phyloP scores from a whole-genome alignment of 305 asterid species.

The Caryopteris hybrid region DNA sequence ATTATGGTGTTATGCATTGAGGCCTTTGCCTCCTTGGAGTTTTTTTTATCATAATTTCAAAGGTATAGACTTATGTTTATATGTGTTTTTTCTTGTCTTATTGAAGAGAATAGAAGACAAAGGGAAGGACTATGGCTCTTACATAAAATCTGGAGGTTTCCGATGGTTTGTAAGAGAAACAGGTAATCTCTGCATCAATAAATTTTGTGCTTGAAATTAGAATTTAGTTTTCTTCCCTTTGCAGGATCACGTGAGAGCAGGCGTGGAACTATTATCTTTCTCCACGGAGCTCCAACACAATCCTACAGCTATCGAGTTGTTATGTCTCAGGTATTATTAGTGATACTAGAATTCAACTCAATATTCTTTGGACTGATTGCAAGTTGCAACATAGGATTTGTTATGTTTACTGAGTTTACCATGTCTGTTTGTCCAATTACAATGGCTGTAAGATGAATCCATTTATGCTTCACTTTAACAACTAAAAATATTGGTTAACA shows the following conservation, averaged over 20 bases:
- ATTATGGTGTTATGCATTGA: background rate
- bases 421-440: background rate
- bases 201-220: slow-evolving; percentile 8
- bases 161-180: slow-evolving; percentile 98
- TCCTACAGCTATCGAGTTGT: slow-evolving; percentile 91
- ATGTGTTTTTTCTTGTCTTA: background rate
- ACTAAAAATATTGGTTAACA: no score
- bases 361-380: background rate
- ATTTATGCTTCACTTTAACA: background rate
- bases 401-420: no score
- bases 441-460: background rate
- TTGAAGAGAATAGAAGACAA: slow-evolving; percentile 81
- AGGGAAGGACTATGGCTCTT: slow-evolving; percentile 77
- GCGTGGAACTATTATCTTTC: slow-evolving; percentile 77
- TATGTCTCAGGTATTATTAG: slow-evolving; percentile 75
- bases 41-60: background rate
- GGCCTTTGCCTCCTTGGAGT: background rate
- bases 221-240: slow-evolving; percentile 19
- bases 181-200: slow-evolving; percentile 39
- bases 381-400: no score
- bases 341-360: slow-evolving; percentile 10
- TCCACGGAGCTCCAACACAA: slow-evolving; percentile 98
- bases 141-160: slow-evolving; percentile 70
- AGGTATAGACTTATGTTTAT: slow-evolving; percentile 2
- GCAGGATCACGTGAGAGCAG: slow-evolving; percentile 75